These are phyloP conservation scores for Coix lacrymajobi DNA, from an alignment of 176 grass and related monocot genomes.

Conservation along the genomic window DNA sequence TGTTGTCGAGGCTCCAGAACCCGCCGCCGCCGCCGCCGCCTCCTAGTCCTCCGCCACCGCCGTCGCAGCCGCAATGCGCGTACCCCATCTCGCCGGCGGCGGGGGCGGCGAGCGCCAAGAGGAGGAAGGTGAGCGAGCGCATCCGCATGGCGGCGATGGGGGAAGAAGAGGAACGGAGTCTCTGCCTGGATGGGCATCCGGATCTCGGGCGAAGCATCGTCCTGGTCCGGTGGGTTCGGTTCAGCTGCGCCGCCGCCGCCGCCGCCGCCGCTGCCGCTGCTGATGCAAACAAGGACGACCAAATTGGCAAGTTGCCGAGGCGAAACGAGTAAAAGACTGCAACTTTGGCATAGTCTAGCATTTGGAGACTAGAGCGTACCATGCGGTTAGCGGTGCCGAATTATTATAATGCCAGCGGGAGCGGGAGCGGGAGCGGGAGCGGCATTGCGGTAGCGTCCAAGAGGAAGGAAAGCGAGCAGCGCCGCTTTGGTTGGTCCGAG, in stretches of 20 bases:
- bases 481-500: background rate
- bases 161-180: background rate
- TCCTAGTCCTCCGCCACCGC: no score
- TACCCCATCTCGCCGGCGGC: constrained; percentile 16
- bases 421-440: no score
- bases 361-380: constrained; percentile 9
- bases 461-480: background rate
- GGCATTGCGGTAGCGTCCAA: constrained; percentile 21
- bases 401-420: no score
- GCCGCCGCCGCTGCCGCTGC: background rate
- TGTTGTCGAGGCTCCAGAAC: constrained; percentile 64
- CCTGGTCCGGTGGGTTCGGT: background rate
- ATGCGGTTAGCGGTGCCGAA: background rate
- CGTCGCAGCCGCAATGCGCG: constrained; percentile 31
- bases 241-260: background rate
- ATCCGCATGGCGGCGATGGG: background rate
- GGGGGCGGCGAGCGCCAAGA: background rate
- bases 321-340: background rate
- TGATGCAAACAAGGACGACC: background rate
- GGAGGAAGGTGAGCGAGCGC: constrained; percentile 12
- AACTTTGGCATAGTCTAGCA: background rate
- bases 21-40: background rate
- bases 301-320: background rate
- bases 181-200: constrained; percentile 22
- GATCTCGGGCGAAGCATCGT: constrained; percentile 32